These are phyloP conservation scores for Trypanosoma scelopori DNA, from an alignment of 208 protist species.

Conservation along the genomic window DNA sequence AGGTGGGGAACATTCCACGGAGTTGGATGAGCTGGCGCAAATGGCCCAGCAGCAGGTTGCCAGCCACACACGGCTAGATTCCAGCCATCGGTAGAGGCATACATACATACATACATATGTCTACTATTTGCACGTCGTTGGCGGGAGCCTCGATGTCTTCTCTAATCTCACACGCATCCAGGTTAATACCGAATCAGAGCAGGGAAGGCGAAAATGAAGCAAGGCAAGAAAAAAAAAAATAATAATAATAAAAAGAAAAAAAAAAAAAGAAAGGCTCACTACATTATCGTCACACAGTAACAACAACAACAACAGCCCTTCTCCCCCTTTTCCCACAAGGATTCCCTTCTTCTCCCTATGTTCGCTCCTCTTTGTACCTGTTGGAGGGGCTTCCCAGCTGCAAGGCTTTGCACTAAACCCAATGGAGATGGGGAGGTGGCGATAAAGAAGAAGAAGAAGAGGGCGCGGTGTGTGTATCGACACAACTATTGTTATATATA, in stretches of 20 bases:
- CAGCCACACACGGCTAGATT: slow-evolving; percentile 2
- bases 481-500: no score
- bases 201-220: not conserved
- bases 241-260: not conserved
- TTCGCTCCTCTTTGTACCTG: no score
- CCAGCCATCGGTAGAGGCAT: not conserved
- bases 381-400: no score
- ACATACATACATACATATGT: slow-evolving; percentile 2
- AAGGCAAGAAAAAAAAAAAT: not conserved
- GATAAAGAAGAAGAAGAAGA: no score
- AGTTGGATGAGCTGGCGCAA: slow-evolving; percentile 32
- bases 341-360: no score
- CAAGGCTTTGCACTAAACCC: no score
- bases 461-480: no score
- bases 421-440: no score
- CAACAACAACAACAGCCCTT: not conserved
- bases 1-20: slow-evolving; percentile 12
- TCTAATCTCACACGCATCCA: not conserved
- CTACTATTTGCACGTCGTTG: not conserved
- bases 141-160: not conserved
- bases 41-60: slow-evolving; percentile 41
- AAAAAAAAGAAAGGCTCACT: not conserved
- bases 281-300: no score
- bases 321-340: not conserved
- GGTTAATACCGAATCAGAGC: no score